Conservation (phyloP, 306 rosid genomes). For the Malus domestica region ASM211411v1 NC_041790.1:36428501-36429000, state of each 20-base stretch:
- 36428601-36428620: slow-evolving; percentile 75
- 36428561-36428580: slow-evolving; percentile 82
- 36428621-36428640: background rate
- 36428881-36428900: slow-evolving; percentile 79
- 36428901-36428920: slow-evolving; percentile 90
- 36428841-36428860: slow-evolving; percentile 88
- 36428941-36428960: slow-evolving; percentile 7
- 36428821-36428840: slow-evolving; percentile 88
- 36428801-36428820: slow-evolving; percentile 89
- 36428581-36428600: slow-evolving; percentile 97
- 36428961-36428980: background rate
- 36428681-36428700: background rate
- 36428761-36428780: slow-evolving; percentile 91
- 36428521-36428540: slow-evolving; percentile 72
- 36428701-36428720: background rate
- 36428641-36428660: slow-evolving; percentile 26
- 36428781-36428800: slow-evolving; percentile 89
- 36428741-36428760: slow-evolving; percentile 87
- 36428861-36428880: slow-evolving; percentile 75
- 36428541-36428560: slow-evolving; percentile 95
- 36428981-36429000: slow-evolving; percentile 1
- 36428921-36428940: slow-evolving; percentile 56
- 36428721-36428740: slow-evolving; percentile 35
- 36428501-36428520: slow-evolving; percentile 98
- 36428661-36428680: background rate